These are phyloP conservation scores for Mucor circinelloides DNA, from an alignment of 371 early-diverging fungal species.

Conservation along the genomic window DNA sequence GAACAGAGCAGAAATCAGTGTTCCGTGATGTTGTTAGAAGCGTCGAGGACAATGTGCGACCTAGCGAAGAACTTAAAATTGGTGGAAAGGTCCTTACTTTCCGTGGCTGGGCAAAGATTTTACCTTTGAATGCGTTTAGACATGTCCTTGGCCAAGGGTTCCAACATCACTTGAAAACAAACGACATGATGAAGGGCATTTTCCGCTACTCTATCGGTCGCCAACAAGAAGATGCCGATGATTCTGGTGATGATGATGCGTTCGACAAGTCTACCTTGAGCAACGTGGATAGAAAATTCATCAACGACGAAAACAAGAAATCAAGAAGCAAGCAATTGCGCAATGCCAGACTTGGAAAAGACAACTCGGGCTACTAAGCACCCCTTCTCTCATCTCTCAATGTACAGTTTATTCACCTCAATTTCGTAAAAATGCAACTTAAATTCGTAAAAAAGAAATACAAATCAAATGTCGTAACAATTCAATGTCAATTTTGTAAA, in stretches of 20 bases:
- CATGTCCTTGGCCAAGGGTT: conserved; percentile 38
- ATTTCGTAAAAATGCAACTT: too few relatives aligned
- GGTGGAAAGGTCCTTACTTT: conserved; percentile 36
- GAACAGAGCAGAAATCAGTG: conserved; percentile 66
- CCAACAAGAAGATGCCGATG: conserved; percentile 15
- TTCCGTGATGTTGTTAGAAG: conserved; percentile 70
- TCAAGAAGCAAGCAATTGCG: conserved; percentile 36
- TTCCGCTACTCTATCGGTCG: conserved; percentile 28
- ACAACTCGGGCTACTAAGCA: conserved; percentile 9
- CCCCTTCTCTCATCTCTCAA: background rate
- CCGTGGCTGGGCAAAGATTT: conserved; percentile 55
- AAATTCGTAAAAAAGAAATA: too few relatives aligned
- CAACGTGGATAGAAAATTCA: conserved; percentile 38
- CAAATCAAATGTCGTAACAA: too few relatives aligned
- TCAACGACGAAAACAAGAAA: conserved; percentile 41
- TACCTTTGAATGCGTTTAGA: conserved; percentile 36
- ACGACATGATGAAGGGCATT: conserved; percentile 33
- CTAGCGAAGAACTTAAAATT: conserved; percentile 56
- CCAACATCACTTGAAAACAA: conserved; percentile 35
- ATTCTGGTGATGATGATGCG: conserved; percentile 29
- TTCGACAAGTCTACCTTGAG: conserved; percentile 14
- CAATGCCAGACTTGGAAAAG: conserved; percentile 33
- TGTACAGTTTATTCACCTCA: too few relatives aligned
- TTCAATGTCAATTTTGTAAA: too few relatives aligned
- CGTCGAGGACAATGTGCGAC: conserved; percentile 62